Evolutionary conservation across 495 filamentous ascomycete genomes (phyloP), one percentile per base, ranked within the genome.

Genomic region (Wilcoxina mikolae): DNA sequence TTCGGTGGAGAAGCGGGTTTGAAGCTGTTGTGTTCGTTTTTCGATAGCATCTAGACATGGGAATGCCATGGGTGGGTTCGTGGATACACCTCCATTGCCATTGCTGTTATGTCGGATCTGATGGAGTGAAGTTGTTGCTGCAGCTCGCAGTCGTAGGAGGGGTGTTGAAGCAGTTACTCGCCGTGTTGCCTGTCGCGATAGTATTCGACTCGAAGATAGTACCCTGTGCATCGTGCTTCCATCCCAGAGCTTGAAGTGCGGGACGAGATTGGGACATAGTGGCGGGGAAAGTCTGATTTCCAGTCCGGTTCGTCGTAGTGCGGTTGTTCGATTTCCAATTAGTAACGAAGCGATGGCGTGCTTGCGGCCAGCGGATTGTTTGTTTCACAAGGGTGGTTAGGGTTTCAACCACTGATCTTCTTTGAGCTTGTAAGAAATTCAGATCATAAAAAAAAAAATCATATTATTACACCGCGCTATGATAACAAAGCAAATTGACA

Each of bases 1-100:
- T 54, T 69, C 71, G 17, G 41, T 31, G 38, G 51, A 28, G 31
- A 75, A 74, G 11, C 84, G 73, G 1, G 87, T 86, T 45, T 78
- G 73, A 27, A 79, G 77, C 56, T 80, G 78, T 39, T 94, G 78
- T n/a, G 74, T 80, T 5, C 86, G 85, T 15, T 87, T 84, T 61
- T 99, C 91, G 54, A 89, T 78, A 10, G 83, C 85, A 65, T 99
- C 91, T 10, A 99, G 82, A 65, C 91, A 99, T 3, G 91, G 91
- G 62, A 99, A 99, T 17, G 84, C 79, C 71, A 98, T 82, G 44
- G 88, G 84, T 1, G 91, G 88, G 62, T 96, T 98, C 17, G 87
- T 85, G 22, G 62, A 43, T 18, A 23, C 46, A 56, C 38, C 55
- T 60, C 28, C 57, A 55, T 47, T 61, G 61, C 33, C 54, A 48